Evolutionary conservation across 192 early-diverging fungal genomes (phyloP).

Genomic region (Entophlyctis helioformis): DNA sequence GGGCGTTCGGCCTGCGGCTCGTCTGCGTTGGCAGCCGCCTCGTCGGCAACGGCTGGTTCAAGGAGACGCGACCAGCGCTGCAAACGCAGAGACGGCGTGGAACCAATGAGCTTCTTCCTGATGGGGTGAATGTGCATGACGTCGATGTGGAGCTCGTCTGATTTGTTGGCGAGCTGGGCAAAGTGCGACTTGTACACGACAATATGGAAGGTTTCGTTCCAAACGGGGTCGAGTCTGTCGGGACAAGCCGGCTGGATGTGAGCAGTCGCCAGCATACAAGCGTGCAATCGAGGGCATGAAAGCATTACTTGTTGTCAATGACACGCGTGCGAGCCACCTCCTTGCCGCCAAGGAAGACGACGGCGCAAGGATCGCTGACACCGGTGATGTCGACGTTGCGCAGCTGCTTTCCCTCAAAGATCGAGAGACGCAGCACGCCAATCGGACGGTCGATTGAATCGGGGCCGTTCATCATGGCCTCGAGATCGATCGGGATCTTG

Average conservation of each 20-base stretch:
- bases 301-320: slow-evolving; percentile 44
- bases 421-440: slow-evolving; percentile 72
- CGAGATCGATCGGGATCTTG: slow-evolving; percentile 65
- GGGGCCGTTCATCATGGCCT: slow-evolving; percentile 62
- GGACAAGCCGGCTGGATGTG: background rate
- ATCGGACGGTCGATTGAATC: slow-evolving; percentile 55
- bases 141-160: slow-evolving; percentile 65
- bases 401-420: slow-evolving; percentile 69
- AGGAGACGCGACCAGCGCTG: slow-evolving; percentile 31
- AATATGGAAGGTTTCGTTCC: slow-evolving; percentile 70
- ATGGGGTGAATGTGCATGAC: slow-evolving; percentile 71
- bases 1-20: too few species aligned
- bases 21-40: slow-evolving; percentile 1
- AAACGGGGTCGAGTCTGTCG: slow-evolving; percentile 63
- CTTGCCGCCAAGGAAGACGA: slow-evolving; percentile 59
- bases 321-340: slow-evolving; percentile 50
- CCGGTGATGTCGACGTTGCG: slow-evolving; percentile 82
- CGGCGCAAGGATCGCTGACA: slow-evolving; percentile 79
- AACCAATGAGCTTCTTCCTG: slow-evolving; percentile 54
- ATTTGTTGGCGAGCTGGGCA: slow-evolving; percentile 12
- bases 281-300: background rate
- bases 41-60: too few species aligned
- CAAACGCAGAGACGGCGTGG: slow-evolving; percentile 18
- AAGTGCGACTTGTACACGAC: slow-evolving; percentile 52
- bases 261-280: too few species aligned